Evolutionary conservation across 768 basidiomycete species (phyloP).

Genomic region (Termitomyces heimii): DNA sequence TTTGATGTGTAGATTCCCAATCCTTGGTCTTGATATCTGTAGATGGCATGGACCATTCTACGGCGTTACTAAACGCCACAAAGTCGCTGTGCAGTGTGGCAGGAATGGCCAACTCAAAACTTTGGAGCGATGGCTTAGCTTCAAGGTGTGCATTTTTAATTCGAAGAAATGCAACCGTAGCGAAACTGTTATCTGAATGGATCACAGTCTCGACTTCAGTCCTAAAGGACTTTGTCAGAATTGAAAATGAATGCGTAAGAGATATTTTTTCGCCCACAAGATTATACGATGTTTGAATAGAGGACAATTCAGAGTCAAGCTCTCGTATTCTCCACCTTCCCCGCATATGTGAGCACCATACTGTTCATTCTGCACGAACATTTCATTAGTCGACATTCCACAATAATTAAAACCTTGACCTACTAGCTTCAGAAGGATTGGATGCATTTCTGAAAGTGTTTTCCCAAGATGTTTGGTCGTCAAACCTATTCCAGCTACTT

Average conservation of each 20-base stretch:
- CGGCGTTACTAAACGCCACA: conserved; percentile 18
- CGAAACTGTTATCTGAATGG: conserved; percentile 77
- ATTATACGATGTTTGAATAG: conserved; percentile 75
- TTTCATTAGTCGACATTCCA: background rate
- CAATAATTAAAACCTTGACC: conserved; percentile 13
- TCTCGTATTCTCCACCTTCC: conserved; percentile 98
- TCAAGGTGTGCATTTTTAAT: conserved; percentile 65
- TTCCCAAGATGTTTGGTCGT: conserved; percentile 73
- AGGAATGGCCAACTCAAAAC: conserved; percentile 32
- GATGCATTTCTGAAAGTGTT: conserved; percentile 66
- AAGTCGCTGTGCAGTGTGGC: conserved; percentile 46
- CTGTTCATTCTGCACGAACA: conserved; percentile 54
- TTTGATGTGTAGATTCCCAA: background rate
- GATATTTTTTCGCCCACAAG: conserved; percentile 44
- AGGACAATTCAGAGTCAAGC: conserved; percentile 84
- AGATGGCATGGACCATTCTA: conserved; percentile 3
- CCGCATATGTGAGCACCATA: conserved; percentile 95
- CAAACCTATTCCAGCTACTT: conserved; percentile 93
- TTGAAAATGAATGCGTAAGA: conserved; percentile 2
- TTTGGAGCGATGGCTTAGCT: conserved; percentile 32
- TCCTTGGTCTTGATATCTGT: background rate
- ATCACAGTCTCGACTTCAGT: conserved; percentile 65
- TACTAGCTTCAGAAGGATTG: conserved; percentile 68
- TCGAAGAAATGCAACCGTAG: conserved; percentile 87
- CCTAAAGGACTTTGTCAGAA: conserved; percentile 25